These are phyloP conservation scores for Aspergillus sp. DNA, from an alignment of 2,329 filamentous ascomycete genomes.

Conservation along the genomic window DNA sequence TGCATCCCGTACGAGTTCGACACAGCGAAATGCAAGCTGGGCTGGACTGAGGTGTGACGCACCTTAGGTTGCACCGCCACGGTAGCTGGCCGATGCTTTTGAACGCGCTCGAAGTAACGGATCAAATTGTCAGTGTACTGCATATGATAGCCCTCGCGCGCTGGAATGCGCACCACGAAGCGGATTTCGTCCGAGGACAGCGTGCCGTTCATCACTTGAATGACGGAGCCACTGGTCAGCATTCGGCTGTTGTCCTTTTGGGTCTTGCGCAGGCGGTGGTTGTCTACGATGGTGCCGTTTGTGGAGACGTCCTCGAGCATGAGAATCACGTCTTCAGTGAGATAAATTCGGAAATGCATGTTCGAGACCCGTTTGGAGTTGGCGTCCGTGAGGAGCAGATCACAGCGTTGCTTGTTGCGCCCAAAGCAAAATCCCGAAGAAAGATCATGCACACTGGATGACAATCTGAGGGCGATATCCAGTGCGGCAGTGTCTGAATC, in stretches of 20 bases:
- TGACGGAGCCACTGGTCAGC: slow-evolving; percentile 68
- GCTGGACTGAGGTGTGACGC: slow-evolving; percentile 22
- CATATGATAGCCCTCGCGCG: slow-evolving; percentile 65
- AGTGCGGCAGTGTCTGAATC: slow-evolving; percentile 30
- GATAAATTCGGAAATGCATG: slow-evolving; percentile 89
- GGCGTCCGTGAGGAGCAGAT: slow-evolving; percentile 69
- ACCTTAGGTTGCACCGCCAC: slow-evolving; percentile 19
- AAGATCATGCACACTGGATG: slow-evolving; percentile 67
- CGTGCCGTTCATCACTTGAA: slow-evolving; percentile 61
- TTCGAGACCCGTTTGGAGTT: slow-evolving; percentile 78
- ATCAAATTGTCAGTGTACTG: slow-evolving; percentile 67
- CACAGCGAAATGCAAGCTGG: slow-evolving; percentile 32
- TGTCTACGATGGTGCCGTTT: slow-evolving; percentile 90
- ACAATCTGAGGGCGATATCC: slow-evolving; percentile 78
- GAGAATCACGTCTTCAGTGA: slow-evolving; percentile 79
- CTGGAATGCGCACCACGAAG: slow-evolving; percentile 83
- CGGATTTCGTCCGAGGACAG: slow-evolving; percentile 60
- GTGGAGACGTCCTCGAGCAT: slow-evolving; percentile 94
- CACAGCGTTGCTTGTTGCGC: slow-evolving; percentile 68
- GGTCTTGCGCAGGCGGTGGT: slow-evolving; percentile 59
- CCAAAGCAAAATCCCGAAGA: slow-evolving; percentile 80
- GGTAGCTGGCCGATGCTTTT: slow-evolving; percentile 16
- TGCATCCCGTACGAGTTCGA: slow-evolving; percentile 62
- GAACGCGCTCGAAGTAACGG: slow-evolving; percentile 57
- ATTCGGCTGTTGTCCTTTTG: slow-evolving; percentile 56